A percentile compares a stretch with the other conserved stretches of the same genome.
phyloP scores from a whole-genome alignment of 305 asterid genomes.

The Euphrasia arctica region DNA sequence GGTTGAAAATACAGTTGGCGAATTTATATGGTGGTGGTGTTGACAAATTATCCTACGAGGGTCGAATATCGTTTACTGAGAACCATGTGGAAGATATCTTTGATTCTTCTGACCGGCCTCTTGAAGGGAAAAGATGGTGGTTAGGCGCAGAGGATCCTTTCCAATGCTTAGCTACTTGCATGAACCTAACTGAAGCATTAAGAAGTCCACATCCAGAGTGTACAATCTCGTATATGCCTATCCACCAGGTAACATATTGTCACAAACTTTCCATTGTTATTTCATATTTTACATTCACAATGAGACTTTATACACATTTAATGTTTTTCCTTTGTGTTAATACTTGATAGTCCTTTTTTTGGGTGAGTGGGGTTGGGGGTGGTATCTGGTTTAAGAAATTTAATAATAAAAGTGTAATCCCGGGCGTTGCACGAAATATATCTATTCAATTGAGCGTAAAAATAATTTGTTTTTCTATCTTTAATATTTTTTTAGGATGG shows the following conservation, averaged over 20 bases:
- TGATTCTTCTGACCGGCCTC: conserved; percentile 97
- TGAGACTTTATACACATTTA: background rate
- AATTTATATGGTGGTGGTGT: conserved; percentile 88
- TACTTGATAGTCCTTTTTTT: background rate
- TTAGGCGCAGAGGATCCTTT: conserved; percentile 94
- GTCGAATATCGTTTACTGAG: conserved; percentile 74
- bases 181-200: conserved; percentile 77
- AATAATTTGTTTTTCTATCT: conserved; percentile 5
- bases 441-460: no score
- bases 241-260: conserved; percentile 71
- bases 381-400: conserved; percentile 16
- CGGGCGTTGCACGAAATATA: no score
- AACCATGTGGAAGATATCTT: conserved; percentile 80
- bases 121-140: conserved; percentile 98
- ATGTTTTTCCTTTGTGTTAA: background rate
- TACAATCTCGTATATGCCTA: conserved; percentile 70
- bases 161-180: conserved; percentile 92
- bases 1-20: conserved; percentile 91
- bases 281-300: no score
- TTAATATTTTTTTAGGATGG: conserved; percentile 69
- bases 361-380: background rate
- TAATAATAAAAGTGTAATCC: background rate
- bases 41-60: conserved; percentile 88
- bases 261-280: no score
- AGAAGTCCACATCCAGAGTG: conserved; percentile 79